Percentiles rank a stretch among this genome's conserved stretches.
These are phyloP conservation scores for Ambrosia trifida DNA, from an alignment of 129 eudicot genomes.

Conservation along the genomic window DNA sequence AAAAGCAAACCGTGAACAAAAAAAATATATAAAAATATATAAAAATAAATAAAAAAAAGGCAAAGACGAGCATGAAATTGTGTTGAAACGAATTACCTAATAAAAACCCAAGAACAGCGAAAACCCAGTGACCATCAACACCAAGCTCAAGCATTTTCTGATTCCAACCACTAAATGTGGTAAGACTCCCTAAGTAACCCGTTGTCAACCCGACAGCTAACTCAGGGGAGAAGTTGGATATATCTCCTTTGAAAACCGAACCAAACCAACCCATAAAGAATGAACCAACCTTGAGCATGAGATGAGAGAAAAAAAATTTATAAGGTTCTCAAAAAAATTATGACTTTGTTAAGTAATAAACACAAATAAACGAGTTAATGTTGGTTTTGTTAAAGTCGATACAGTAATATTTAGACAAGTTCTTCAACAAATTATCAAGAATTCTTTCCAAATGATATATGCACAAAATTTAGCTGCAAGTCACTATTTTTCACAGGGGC, in stretches of 20 bases:
- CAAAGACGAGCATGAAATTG: background rate
- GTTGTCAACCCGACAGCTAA: constrained; percentile 84
- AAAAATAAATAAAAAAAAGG: background rate
- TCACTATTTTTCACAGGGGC: constrained; percentile 9
- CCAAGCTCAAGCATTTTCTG: constrained; percentile 94
- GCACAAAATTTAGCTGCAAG: background rate
- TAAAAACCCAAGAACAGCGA: constrained; percentile 60
- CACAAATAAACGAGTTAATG: background rate
- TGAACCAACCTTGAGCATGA: constrained; percentile 66
- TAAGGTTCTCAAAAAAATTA: background rate
- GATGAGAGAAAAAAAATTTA: constrained; percentile 1
- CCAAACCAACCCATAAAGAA: constrained; percentile 99
- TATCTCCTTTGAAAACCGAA: constrained; percentile 65
- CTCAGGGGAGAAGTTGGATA: constrained; percentile 62
- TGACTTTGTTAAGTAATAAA: background rate
- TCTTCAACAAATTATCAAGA: background rate
- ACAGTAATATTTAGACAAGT: constrained; percentile 1
- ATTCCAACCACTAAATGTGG: constrained; percentile 98
- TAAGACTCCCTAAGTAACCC: constrained; percentile 89
- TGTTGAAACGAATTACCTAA: constrained; percentile 45
- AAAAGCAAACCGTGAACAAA: constrained; percentile 17
- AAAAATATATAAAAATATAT: background rate
- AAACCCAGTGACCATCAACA: constrained; percentile 69
- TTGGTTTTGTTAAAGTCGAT: background rate
- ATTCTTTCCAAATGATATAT: background rate